Conservation (phyloP, 2,329 filamentous ascomycete species). For the Xylariomycetidae sp. region DNA sequence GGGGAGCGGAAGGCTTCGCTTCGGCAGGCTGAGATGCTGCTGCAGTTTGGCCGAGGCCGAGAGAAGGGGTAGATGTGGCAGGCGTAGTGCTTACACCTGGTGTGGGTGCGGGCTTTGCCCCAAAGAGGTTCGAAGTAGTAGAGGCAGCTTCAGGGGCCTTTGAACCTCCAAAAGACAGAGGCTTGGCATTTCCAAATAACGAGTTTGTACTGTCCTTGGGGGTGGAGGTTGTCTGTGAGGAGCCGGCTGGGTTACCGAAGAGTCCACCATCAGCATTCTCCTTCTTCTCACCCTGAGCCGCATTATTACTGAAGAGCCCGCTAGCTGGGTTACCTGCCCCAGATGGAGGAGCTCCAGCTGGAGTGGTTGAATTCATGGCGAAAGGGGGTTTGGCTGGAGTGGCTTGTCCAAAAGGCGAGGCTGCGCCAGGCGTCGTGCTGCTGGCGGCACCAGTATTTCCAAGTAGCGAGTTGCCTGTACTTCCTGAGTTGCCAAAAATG, state of each 20-base stretch:
- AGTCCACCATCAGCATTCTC: slow-evolving; percentile 13
- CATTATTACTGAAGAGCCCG: slow-evolving; percentile 23
- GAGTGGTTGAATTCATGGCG: slow-evolving; percentile 47
- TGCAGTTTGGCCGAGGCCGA: slow-evolving; percentile 10
- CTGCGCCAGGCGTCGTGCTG: slow-evolving; percentile 14
- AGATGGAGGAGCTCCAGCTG: slow-evolving; percentile 49
- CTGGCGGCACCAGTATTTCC: slow-evolving; percentile 11
- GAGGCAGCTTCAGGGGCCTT: slow-evolving; percentile 21
- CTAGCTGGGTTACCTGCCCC: slow-evolving; percentile 27
- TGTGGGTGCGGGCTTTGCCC: slow-evolving; percentile 17
- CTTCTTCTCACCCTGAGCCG: slow-evolving; percentile 31
- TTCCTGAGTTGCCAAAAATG: slow-evolving; percentile 20
- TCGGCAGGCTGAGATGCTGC: slow-evolving; percentile 19
- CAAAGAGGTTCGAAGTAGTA: slow-evolving; percentile 14
- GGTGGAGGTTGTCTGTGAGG: slow-evolving; percentile 11
- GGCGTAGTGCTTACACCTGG: slow-evolving; percentile 8
- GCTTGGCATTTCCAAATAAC: slow-evolving; percentile 12
- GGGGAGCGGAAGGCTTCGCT: slow-evolving; percentile 12
- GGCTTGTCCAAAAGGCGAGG: slow-evolving; percentile 21
- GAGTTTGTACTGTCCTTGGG: slow-evolving; percentile 14
- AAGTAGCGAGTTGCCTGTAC: slow-evolving; percentile 17
- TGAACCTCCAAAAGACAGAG: slow-evolving; percentile 18
- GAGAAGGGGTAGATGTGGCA: slow-evolving; percentile 11
- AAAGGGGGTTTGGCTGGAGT: slow-evolving; percentile 47
- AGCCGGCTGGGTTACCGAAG: slow-evolving; percentile 12